These are phyloP conservation scores for Nemania serpens DNA, from an alignment of 2,329 filamentous ascomycete genomes.

Conservation along the genomic window DNA sequence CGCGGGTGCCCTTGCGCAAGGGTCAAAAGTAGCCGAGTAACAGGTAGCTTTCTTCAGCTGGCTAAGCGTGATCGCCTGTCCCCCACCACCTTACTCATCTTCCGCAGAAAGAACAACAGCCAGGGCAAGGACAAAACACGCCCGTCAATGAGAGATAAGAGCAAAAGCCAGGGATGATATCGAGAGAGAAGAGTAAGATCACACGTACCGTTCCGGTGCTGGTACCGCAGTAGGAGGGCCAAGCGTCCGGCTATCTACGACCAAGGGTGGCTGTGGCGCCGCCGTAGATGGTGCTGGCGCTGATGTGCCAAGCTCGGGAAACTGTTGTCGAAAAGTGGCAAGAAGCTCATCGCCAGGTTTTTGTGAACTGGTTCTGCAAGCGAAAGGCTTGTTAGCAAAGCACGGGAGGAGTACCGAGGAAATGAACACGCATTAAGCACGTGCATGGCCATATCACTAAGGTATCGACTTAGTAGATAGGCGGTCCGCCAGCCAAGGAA, in stretches of 20 bases:
- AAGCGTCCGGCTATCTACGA: conserved; percentile 38
- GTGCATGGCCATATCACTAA: conserved; percentile 3
- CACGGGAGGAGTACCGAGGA: neutral
- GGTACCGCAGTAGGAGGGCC: conserved; percentile 37
- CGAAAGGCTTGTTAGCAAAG: conserved; percentile 25
- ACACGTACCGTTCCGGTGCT: conserved; percentile 38
- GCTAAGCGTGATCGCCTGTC: conserved; percentile 7
- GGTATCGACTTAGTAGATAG: too few relatives aligned
- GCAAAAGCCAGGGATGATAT: neutral
- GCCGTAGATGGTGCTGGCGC: conserved; percentile 50
- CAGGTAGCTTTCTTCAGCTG: conserved; percentile 23
- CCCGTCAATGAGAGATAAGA: neutral
- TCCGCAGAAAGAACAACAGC: neutral
- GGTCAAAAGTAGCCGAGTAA: conserved; percentile 8
- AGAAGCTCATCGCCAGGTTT: conserved; percentile 87
- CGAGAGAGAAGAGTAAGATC: neutral
- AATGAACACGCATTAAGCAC: neutral
- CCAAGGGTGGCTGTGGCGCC: conserved; percentile 45
- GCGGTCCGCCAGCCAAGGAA: neutral
- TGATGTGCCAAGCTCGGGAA: conserved; percentile 71
- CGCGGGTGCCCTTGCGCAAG: neutral
- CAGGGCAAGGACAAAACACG: neutral
- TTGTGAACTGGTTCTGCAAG: conserved; percentile 71
- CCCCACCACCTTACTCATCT: conserved; percentile 34
- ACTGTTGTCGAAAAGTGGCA: conserved; percentile 80